These are phyloP conservation scores for Lentinus brumalis DNA, from an alignment of 768 basidiomycete genomes.

Conservation along the genomic window DNA sequence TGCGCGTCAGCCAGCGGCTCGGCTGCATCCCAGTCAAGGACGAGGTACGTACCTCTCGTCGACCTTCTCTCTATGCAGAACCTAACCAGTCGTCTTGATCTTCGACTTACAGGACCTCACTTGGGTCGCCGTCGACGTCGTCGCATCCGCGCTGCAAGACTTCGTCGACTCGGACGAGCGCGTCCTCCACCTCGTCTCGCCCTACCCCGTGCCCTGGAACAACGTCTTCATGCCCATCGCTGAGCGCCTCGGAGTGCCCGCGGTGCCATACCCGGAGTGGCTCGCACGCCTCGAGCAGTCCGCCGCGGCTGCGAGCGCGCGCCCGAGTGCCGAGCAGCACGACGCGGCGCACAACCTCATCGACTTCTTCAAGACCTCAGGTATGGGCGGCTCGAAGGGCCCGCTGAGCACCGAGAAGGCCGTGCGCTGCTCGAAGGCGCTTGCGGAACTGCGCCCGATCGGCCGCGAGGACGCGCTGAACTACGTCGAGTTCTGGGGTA, in stretches of 20 bases:
- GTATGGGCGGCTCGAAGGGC: slow-evolving; percentile 9
- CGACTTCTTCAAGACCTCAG: slow-evolving; percentile 15
- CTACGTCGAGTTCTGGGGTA: slow-evolving; percentile 20
- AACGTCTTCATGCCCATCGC: slow-evolving; percentile 22
- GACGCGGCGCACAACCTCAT: slow-evolving; percentile 17
- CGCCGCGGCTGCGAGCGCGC: slow-evolving; percentile 2
- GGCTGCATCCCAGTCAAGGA: slow-evolving; percentile 35
- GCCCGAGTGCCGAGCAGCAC: slow-evolving; percentile 8
- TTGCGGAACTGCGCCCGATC: slow-evolving; percentile 12
- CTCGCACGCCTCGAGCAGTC: slow-evolving; percentile 18
- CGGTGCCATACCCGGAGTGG: slow-evolving; percentile 30
- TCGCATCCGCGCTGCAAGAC: slow-evolving; percentile 8
- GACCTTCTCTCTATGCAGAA: too few relatives aligned
- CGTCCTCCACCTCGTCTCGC: slow-evolving; percentile 26
- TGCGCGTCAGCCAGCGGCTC: slow-evolving; percentile 29
- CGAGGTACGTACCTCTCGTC: slow-evolving; percentile 35
- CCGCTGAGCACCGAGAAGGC: slow-evolving; percentile 17
- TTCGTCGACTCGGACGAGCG: not conserved
- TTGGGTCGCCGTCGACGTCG: slow-evolving; percentile 9
- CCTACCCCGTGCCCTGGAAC: slow-evolving; percentile 28
- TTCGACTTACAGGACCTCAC: not conserved
- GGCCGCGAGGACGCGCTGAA: slow-evolving; percentile 18
- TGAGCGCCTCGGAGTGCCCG: slow-evolving; percentile 18
- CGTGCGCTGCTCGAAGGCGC: slow-evolving; percentile 6
- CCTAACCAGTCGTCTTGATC: not conserved